Base-by-base conservation (phyloP, 176 grass and related monocot genomes). In the Phyllostachys edulis region DNA sequence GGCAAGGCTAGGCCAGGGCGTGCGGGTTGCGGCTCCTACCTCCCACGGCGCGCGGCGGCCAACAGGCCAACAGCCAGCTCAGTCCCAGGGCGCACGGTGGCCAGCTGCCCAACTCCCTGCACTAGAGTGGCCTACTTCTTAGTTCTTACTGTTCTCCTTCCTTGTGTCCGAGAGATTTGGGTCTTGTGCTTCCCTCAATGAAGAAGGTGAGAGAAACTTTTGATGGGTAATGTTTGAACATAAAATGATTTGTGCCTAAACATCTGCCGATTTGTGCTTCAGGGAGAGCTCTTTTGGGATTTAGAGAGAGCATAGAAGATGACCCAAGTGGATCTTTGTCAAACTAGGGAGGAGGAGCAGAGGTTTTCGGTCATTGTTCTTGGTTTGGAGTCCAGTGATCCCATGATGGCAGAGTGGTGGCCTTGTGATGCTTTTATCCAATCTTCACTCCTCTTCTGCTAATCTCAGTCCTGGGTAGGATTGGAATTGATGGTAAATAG, bases 381-480 rank as follows among this genome's bases (percentile, higher is more conserved):
- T 89, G 87, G 91, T 89, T 63, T 65, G 84, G 63, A 57, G 69
- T 90, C 41, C 68, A 27, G 1, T 88, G 85, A 37, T 91, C 69
- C 16, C 54, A 84, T 5, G 87, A 85, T 64, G 67, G 60, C 29
- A 73, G 76, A 78, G 70, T 81, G 20, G 63, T 78, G 67, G 49
- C 79, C 47, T 83, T 70, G 94, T 89, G 34, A 34, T 34, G n/a
- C 34, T 56, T 75, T 71, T 83, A 26, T 42, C 60, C 63, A 64
- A 37, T 57, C 29, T 73, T 51, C 32, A 84, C 13, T 60, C 9
- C 57, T 75, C 23, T 77, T 81, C 36, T 78, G 11, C 12, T 29
- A 61, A 2, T 62, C 38, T 46, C 20, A 69, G 24, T 42, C 17
- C 10, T 12, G 29, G 12, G 16, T 7, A 44, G 15, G 36, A 73